Percentiles rank a stretch among this genome's conserved stretches.
phyloP scores from a whole-genome alignment of 371 early-diverging fungal genomes.

The Mortierella sp. region DNA sequence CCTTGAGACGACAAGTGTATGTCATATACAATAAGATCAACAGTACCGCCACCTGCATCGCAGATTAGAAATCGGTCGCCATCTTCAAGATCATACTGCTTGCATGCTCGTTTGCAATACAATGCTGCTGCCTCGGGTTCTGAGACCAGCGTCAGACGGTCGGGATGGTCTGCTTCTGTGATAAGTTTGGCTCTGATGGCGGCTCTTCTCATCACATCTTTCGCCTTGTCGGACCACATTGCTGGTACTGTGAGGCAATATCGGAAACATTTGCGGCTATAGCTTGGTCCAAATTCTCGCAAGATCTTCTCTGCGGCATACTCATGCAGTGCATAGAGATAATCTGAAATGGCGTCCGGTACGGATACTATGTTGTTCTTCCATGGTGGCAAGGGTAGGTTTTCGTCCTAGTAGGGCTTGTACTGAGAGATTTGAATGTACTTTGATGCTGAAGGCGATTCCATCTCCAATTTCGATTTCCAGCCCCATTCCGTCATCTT shows the following conservation, averaged over 20 bases:
- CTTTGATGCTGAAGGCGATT: slow-evolving; percentile 55
- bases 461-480: slow-evolving; percentile 62
- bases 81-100: slow-evolving; percentile 60
- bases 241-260: slow-evolving; percentile 66
- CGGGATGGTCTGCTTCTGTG: slow-evolving; percentile 53
- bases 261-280: slow-evolving; percentile 59
- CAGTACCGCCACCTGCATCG: slow-evolving; percentile 72
- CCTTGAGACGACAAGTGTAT: slow-evolving; percentile 23
- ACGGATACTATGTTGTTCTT: slow-evolving; percentile 54
- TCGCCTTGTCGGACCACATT: slow-evolving; percentile 65
- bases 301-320: slow-evolving; percentile 55
- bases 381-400: slow-evolving; percentile 49
- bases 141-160: slow-evolving; percentile 61
- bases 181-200: slow-evolving; percentile 61
- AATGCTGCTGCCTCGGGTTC: slow-evolving; percentile 68
- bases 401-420: slow-evolving; percentile 67
- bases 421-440: slow-evolving; percentile 61
- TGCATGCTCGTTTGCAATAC: slow-evolving; percentile 64
- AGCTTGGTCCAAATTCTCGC: slow-evolving; percentile 49
- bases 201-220: slow-evolving; percentile 63
- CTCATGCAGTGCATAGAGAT: slow-evolving; percentile 59
- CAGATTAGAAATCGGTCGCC: slow-evolving; percentile 63
- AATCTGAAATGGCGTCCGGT: slow-evolving; percentile 61
- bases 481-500: slow-evolving; percentile 66
- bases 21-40: slow-evolving; percentile 64